Base-by-base conservation (phyloP, 345 rosid species). In the Adansonia digitata region DNA sequence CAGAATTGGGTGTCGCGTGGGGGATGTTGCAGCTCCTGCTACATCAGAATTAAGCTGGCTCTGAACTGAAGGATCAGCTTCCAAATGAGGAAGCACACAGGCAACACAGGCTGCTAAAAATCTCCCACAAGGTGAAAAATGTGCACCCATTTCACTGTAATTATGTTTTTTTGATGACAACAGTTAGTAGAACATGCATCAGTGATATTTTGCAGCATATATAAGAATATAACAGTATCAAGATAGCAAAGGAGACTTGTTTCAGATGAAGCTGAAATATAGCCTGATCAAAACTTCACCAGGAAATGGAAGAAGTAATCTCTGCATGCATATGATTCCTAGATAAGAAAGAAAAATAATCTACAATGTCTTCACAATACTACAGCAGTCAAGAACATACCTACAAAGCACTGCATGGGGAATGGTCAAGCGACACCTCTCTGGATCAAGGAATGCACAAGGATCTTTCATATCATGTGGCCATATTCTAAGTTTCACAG, bases 341-440 rank as follows among this genome's bases (percentile, higher is more conserved):
- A 20, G 7, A 52, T 35, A 71, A 49, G 46, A 71, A 71, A 49
- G 46, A 35, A 29, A 20, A 17, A 27, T 3, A 72, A 40, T 35
- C 49, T 14, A 56, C 34, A 72, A 56, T 48, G 37, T 24, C 53
- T 68, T 46, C 35, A 39, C 24, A 37, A 15, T 39, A 72, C 65
- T 55, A 37, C 8, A 43, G 75, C 5, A 18, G 78, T 87, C 86
- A 46, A 59, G 37, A 56, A 56, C 53, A 77, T 76, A 85, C 88
- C 90, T 85, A 61, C 90, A 87, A 71, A 87, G 87, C 48, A 87
- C 87, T 46, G 86, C 90, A 82, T 85, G 90, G 1, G 88, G 83
- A 75, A 87, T 83, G 37, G 53, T 82, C 72, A 87, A 81, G 51
- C 84, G 85, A 70, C 86, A 85, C 39, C 46, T 76, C 53, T 82